Evolutionary conservation across 73 alveolate species (phyloP), one percentile per base, ranked within the genome.

Genomic region (Blepharisma stoltei): DNA sequence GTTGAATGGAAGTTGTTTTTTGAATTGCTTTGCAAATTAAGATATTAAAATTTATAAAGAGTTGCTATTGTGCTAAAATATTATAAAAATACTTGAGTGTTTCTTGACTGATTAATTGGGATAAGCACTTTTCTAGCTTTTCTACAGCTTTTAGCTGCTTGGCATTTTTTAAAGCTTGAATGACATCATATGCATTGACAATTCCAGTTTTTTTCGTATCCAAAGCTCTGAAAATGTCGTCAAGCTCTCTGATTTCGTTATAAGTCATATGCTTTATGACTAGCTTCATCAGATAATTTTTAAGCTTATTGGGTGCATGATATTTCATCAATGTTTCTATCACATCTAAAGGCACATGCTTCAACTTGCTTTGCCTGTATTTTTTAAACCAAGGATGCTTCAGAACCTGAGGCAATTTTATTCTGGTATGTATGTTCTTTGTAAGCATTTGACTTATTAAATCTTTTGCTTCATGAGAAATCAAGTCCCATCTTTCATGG

Each of bases 401-500:
- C n/a, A 52, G 4, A 52, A 20, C 66, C 23, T 52, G 27, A 14
- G n/a, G n/a, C 23, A 20, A 11, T 52, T 11, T 14, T 52, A 52
- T 52, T 52, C 66, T 52, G n/a, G 0, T 52, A 14, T 52, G n/a
- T 14, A 20, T 11, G 4, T 52, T 52, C 23, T 11, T 11, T 11
- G n/a, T 20, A 14, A 52, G 23, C 23, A 52, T 14, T 52, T 52
- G n/a, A 2, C 27, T 52, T 11, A 52, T 52, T 2, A 52, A 20
- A 52, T 11, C 23, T 52, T 52, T 52, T 0, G 66, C 66, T 52
- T 52, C 66, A 52, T 52, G n/a, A 52, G 66, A 52, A 52, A 52
- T 52, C 66, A 52, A 14, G 23, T 52, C 66, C 66, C 66, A 52
- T 14, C 23, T 52, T 14, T 11, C 23, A 11, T 20, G 27, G 23